phyloP scores from a whole-genome alignment of 1,139 yeast genomes.

The Suhomyces guaymorum region DNA sequence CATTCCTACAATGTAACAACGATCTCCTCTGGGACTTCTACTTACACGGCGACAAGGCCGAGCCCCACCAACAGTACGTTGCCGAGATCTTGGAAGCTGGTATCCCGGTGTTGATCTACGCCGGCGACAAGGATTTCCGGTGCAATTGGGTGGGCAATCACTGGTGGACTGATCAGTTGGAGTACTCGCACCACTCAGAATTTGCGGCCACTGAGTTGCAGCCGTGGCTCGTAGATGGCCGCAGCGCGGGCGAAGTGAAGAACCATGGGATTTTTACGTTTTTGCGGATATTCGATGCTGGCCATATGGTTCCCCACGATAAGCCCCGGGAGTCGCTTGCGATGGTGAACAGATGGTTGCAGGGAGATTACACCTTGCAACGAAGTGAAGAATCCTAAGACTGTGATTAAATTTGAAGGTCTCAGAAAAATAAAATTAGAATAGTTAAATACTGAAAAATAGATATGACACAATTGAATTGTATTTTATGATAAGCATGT shows the following conservation, averaged over 20 bases:
- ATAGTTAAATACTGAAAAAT: background rate
- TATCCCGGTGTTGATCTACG: slow-evolving; percentile 18
- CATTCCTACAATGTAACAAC: slow-evolving; percentile 4
- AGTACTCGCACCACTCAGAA: slow-evolving; percentile 21
- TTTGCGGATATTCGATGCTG: slow-evolving; percentile 60
- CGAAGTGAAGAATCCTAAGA: too few relatives aligned
- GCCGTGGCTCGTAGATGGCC: slow-evolving; percentile 45
- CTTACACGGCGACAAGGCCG: slow-evolving; percentile 10
- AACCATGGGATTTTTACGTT: slow-evolving; percentile 53
- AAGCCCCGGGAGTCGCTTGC: slow-evolving; percentile 6
- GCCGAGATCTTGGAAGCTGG: slow-evolving; percentile 14
- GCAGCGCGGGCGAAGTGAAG: slow-evolving; percentile 57
- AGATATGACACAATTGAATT: too few relatives aligned
- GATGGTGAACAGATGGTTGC: slow-evolving; percentile 10
- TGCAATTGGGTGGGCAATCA: slow-evolving; percentile 25
- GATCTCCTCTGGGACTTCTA: slow-evolving; percentile 1
- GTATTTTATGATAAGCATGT: too few relatives aligned
- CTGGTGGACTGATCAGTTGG: slow-evolving; percentile 20
- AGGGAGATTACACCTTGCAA: slow-evolving; percentile 8
- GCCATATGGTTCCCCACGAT: slow-evolving; percentile 55
- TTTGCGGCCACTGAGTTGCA: slow-evolving; percentile 26
- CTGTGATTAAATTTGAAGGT: too few relatives aligned
- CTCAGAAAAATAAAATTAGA: too few relatives aligned
- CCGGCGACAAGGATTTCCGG: slow-evolving; percentile 22
- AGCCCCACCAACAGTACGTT: slow-evolving; percentile 14